These are phyloP conservation scores for Alnus glutinosa DNA, from an alignment of 306 rosid species.

Conservation along the genomic window DNA sequence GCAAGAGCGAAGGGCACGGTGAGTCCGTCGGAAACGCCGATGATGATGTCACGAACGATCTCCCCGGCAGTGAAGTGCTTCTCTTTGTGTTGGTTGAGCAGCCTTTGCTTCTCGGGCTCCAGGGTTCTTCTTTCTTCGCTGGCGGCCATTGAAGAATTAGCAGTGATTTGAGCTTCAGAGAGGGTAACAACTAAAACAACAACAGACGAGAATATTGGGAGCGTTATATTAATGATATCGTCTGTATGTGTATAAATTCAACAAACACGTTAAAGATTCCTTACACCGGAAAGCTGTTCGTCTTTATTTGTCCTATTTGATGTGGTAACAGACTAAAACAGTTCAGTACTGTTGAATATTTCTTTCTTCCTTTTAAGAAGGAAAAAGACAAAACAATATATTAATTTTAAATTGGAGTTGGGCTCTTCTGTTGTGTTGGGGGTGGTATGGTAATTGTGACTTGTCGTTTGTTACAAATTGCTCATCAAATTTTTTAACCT, in stretches of 20 bases:
- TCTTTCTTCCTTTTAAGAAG: no score
- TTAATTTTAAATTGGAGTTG: no score
- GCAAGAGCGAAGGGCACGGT: slow-evolving; percentile 78
- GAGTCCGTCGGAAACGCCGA: slow-evolving; percentile 76
- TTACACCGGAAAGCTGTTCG: not conserved
- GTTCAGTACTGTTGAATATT: no score
- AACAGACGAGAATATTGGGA: not conserved
- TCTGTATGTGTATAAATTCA: not conserved
- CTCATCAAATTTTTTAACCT: no score
- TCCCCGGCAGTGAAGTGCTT: slow-evolving; percentile 73
- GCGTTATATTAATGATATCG: not conserved
- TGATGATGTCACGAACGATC: slow-evolving; percentile 62
- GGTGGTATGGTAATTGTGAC: no score
- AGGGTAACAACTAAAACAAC: no score
- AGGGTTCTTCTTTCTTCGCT: slow-evolving; percentile 7
- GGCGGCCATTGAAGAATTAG: slow-evolving; percentile 28
- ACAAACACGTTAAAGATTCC: not conserved
- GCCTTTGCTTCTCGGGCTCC: slow-evolving; percentile 45
- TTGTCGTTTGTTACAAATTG: no score
- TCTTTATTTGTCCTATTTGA: no score
- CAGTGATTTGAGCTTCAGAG: not conserved
- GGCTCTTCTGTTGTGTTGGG: no score
- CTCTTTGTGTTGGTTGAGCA: slow-evolving; percentile 55
- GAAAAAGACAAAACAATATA: no score
- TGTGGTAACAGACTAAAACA: no score